These are phyloP conservation scores for Avena insularis DNA, from an alignment of 176 grass and related monocot genomes.

Conservation along the genomic window DNA sequence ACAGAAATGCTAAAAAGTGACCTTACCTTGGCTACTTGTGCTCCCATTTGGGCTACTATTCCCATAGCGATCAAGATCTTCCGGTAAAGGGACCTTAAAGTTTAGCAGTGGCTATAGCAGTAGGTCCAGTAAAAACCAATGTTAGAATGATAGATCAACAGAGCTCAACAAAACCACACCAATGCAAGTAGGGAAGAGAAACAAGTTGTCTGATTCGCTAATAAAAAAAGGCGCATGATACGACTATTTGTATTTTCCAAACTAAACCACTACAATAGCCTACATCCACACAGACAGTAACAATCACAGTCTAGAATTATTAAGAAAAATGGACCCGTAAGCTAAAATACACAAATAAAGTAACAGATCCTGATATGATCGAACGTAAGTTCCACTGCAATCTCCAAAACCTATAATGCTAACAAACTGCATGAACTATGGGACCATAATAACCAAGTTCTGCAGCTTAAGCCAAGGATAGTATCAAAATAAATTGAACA, in stretches of 20 bases:
- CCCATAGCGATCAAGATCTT: slow-evolving; percentile 70
- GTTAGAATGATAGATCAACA: slow-evolving; percentile 16
- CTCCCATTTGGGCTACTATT: slow-evolving; percentile 83
- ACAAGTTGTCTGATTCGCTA: neutral
- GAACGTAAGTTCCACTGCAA: neutral
- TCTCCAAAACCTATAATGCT: slow-evolving; percentile 24
- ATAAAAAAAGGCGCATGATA: neutral
- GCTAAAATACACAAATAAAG: slow-evolving; percentile 9
- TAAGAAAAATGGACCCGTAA: slow-evolving; percentile 1
- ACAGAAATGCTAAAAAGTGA: neutral
- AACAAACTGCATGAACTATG: slow-evolving; percentile 2
- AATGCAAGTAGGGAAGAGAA: neutral
- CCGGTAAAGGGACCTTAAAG: slow-evolving; percentile 81
- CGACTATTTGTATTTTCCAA: slow-evolving; percentile 13
- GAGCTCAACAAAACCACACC: slow-evolving; percentile 19
- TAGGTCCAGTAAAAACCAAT: slow-evolving; percentile 41
- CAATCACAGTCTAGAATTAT: slow-evolving; percentile 11
- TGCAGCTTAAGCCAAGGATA: neutral
- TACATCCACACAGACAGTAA: slow-evolving; percentile 2
- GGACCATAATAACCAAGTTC: neutral
- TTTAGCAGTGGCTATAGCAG: slow-evolving; percentile 79
- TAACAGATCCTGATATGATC: neutral
- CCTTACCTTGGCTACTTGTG: slow-evolving; percentile 72
- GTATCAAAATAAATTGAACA: neutral
- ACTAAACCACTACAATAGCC: neutral